A percentile compares a stretch with the other conserved stretches of the same genome.
Evolutionary conservation across 2,329 filamentous ascomycete species (phyloP).

Genomic region (Diaporthe capsici): DNA sequence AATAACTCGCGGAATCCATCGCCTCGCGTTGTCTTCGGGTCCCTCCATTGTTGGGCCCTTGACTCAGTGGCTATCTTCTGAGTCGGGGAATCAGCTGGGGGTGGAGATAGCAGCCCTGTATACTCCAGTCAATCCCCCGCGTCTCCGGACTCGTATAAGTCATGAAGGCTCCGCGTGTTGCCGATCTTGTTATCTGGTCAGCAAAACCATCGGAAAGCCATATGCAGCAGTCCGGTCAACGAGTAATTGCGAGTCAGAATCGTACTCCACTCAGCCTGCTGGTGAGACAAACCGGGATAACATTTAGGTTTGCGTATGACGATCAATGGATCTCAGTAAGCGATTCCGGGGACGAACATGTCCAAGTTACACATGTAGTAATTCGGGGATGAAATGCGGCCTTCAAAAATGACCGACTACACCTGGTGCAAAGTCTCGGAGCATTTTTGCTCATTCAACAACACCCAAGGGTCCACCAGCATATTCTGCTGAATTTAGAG

Average conservation of each 20-base stretch:
- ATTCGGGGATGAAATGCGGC: not conserved
- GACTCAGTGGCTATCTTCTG: not conserved
- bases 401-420: not conserved
- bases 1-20: not conserved
- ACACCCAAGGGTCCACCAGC: not conserved
- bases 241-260: not conserved
- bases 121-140: constrained; percentile 10
- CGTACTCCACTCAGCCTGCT: not conserved
- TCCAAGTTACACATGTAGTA: no score
- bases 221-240: not conserved
- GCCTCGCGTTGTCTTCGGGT: not conserved
- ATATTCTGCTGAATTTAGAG: not conserved
- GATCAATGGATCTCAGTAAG: constrained; percentile 7
- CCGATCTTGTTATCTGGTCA: constrained; percentile 11
- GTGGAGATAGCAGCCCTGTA: not conserved
- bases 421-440: not conserved
- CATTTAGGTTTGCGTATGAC: not conserved
- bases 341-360: not conserved
- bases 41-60: not conserved
- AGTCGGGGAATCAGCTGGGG: constrained; percentile 1
- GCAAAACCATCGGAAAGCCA: not conserved
- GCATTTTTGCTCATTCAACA: not conserved
- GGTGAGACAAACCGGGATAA: not conserved
- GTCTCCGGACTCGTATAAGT: constrained; percentile 4
- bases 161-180: constrained; percentile 1